Percentiles rank a stretch among this genome's conserved stretches.
Conservation (phyloP, 2,329 filamentous ascomycete genomes). For the Chrysoporthe deuterocubensis region DNA sequence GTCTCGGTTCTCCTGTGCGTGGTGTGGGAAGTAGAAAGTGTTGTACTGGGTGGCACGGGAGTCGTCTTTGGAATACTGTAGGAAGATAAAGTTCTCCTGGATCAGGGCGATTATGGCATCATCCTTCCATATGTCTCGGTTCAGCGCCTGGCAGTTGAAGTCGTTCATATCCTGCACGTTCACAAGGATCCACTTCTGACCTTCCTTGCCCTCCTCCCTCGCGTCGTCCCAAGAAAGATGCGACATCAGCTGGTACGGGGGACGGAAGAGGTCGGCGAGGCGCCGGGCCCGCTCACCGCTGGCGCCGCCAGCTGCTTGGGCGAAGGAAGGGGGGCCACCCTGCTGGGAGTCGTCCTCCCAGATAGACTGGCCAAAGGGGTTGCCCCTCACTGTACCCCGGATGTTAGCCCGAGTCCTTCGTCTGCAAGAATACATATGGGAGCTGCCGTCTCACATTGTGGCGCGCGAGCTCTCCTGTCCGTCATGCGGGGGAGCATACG, state of each 20-base stretch:
- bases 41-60: slow-evolving; percentile 78
- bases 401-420: slow-evolving; percentile 15
- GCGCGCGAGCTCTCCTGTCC: slow-evolving; percentile 40
- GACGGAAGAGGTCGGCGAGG: slow-evolving; percentile 89
- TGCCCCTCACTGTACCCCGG: slow-evolving; percentile 29
- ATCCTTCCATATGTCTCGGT: slow-evolving; percentile 96
- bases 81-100: slow-evolving; percentile 90
- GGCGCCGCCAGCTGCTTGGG: slow-evolving; percentile 26
- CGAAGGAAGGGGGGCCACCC: slow-evolving; percentile 8
- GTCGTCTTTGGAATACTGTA: slow-evolving; percentile 91
- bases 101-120: slow-evolving; percentile 76
- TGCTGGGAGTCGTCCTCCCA: slow-evolving; percentile 40
- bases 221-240: slow-evolving; percentile 81
- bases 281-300: slow-evolving; percentile 63
- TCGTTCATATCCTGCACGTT: slow-evolving; percentile 93
- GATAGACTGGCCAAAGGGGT: slow-evolving; percentile 46
- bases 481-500: slow-evolving; percentile 68
- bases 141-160: slow-evolving; percentile 93
- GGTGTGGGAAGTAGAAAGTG: slow-evolving; percentile 81
- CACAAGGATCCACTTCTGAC: slow-evolving; percentile 92
- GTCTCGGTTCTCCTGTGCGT: slow-evolving; percentile 76
- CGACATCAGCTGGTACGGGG: slow-evolving; percentile 88
- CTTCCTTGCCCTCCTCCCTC: slow-evolving; percentile 81
- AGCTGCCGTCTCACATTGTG: slow-evolving; percentile 6
- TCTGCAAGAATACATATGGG: background rate